Base-by-base conservation (phyloP, 352 stramenopile species). In the Elongisporangium undulatum region DNA sequence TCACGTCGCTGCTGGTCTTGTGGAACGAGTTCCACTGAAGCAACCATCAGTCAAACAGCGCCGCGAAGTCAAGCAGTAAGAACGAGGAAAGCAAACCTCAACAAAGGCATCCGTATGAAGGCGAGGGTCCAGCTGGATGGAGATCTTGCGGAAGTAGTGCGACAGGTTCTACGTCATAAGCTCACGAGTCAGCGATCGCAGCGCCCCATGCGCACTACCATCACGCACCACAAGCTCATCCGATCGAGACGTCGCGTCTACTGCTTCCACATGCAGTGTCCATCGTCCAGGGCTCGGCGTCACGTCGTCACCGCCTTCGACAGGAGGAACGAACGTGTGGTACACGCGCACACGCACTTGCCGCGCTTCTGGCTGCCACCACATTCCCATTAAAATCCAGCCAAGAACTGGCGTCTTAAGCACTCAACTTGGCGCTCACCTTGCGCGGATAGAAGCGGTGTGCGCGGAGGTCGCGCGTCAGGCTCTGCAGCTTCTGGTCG, bases 21-120 rank as follows among this genome's bases (percentile, higher is more conserved):
- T 90, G 79, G 57, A 89, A 92, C 56, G 80, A 89, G 51, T 80
- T 89, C 82, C 82, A 92, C 80, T 89, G 39, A 5, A 62, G 48
- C 12, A 67, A 22, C 12, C n/a, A 45, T 19, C 9, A 59, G 22
- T 50, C 29, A 23, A 24, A 39, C 24, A 20, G 21, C 20, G 23
- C 29, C 29, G 4, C 4, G 24, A 6, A 29, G 21, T 4, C 17
- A 13, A 51, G 6, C 4, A 39, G 2, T 2, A 53, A 12, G 53
- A 20, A 49, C 22, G 23, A 39, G 13, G 29, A 41, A n/a, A 29
- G 15, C 41, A 55, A 12, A 87, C 79, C 62, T 92, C 80, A 54
- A 90, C 77, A 54, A 86, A 71, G 34, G 83, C 76, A 59, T 90
- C 82, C 6, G 73, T 71, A 66, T 90, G 89, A 45, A 89, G 48